Evolutionary conservation across 371 early-diverging fungal genomes (phyloP).

Genomic region (Circinella umbellata): DNA sequence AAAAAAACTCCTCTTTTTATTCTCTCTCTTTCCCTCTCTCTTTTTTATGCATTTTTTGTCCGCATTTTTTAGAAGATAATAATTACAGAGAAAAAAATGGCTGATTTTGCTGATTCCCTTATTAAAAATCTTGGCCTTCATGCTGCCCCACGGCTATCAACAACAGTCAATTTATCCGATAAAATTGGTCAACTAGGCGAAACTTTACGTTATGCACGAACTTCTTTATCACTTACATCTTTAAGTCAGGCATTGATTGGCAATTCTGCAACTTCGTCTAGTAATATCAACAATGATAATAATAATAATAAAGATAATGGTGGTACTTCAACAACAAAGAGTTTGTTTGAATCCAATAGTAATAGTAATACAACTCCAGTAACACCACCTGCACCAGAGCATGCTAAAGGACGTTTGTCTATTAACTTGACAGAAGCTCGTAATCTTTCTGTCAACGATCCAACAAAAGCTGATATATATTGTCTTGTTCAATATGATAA

Average conservation of each 20-base stretch:
- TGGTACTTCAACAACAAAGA: background rate
- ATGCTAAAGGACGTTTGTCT: constrained; percentile 30
- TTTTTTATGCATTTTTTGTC: constrained; percentile 8
- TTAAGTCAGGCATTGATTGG: constrained; percentile 26
- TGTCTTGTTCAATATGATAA: constrained; percentile 57
- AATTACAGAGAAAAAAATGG: constrained; percentile 9
- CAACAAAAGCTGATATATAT: constrained; percentile 47
- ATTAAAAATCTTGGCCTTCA: constrained; percentile 29
- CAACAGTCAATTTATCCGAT: constrained; percentile 21
- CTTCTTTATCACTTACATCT: constrained; percentile 25
- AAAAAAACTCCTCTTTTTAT: background rate
- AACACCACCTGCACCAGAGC: constrained; percentile 28
- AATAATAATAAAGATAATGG: too few species aligned
- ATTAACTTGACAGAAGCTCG: constrained; percentile 52
- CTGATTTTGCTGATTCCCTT: constrained; percentile 30
- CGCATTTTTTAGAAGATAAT: constrained; percentile 5
- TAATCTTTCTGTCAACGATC: constrained; percentile 46
- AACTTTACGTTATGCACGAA: constrained; percentile 28
- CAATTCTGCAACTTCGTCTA: background rate
- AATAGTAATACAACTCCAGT: background rate
- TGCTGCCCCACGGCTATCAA: constrained; percentile 21
- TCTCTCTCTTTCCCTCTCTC: background rate
- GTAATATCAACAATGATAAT: background rate
- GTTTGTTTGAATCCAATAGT: background rate
- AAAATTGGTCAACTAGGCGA: constrained; percentile 24